Base-by-base conservation (phyloP, 257 asterid genomes). In the Euphrasia confusa region DNA sequence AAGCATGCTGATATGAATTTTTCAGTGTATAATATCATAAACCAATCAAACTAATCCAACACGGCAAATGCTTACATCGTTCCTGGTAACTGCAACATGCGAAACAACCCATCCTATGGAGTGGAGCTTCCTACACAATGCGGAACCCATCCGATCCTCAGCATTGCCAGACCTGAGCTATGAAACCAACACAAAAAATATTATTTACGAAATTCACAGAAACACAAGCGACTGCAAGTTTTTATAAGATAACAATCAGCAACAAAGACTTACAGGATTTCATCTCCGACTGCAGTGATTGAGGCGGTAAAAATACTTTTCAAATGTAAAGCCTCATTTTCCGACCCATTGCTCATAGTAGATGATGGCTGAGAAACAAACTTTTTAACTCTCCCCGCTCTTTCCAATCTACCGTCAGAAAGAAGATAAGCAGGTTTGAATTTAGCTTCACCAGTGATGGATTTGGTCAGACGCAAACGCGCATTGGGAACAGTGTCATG, bases 91-190 rank as follows among this genome's bases (percentile, higher is more conserved):
- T 61, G 90, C 69, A 67, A 75, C 67, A 63, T 86, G 89, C 24
- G 93, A 79, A 63, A 83, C 87, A 18, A 74, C 74, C 95, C 95
- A 90, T 39, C 97, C 95, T 64, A 87, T 76, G 33, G 95, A 83
- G 67, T 77, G 84, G 70, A 84, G 90, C 79, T 83, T 83, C 52
- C 48, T 71, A 65, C 85, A 80, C 80, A 90, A 67, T 53, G 72
- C 47, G 65, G 81, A 76, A 67, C 90, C 81, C 73, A 88, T 62
- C 67, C 54, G 74, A 72, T 83, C 96, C 87, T 83, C 89, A 64
- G 84, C 84, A 68, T 77, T 76, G 84, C 95, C 92, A 75, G 75
- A 88, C 83, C 96, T 88, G 96, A 88, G 95, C 96, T 88, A 88
- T 75, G 86, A 83, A 83, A 72, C 80, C 81, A 75, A 71, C 71